Conservation (phyloP, 2,329 filamentous ascomycete genomes). For the Ciborinia camelliae region DNA sequence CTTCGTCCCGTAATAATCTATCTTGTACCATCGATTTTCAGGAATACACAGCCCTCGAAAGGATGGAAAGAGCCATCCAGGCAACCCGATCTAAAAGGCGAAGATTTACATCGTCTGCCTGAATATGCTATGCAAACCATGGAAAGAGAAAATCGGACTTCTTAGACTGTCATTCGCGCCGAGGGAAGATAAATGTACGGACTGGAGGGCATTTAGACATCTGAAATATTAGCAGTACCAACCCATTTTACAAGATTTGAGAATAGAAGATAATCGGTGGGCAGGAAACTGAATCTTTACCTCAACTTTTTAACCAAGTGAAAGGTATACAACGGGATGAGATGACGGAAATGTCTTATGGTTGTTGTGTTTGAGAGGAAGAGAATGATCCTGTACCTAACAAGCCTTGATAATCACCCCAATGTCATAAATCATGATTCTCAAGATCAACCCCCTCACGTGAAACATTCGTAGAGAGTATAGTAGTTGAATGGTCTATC, state of each 20-base stretch:
- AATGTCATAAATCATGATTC: too few relatives aligned
- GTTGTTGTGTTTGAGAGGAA: not conserved
- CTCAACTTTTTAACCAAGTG: not conserved
- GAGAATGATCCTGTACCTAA: not conserved
- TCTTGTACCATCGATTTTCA: not conserved
- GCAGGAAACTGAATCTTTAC: not conserved
- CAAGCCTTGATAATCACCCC: too few relatives aligned
- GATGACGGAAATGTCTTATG: not conserved
- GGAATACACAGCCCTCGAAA: not conserved
- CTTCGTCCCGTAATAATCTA: too few relatives aligned
- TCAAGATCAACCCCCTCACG: too few relatives aligned
- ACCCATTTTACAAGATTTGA: not conserved
- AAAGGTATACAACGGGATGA: too few relatives aligned
- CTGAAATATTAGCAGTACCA: not conserved
- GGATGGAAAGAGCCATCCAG: not conserved
- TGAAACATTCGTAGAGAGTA: too few relatives aligned
- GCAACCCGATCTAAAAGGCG: not conserved
- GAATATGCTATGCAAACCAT: not conserved
- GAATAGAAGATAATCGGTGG: not conserved
- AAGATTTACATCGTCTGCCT: not conserved
- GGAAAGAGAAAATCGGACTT: not conserved
- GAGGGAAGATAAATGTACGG: not conserved
- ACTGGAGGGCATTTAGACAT: not conserved
- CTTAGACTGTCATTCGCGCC: not conserved
- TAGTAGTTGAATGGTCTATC: too few relatives aligned